These are phyloP conservation scores for Neurospora sp. DNA, from an alignment of 495 filamentous ascomycete genomes.

Conservation along the genomic window DNA sequence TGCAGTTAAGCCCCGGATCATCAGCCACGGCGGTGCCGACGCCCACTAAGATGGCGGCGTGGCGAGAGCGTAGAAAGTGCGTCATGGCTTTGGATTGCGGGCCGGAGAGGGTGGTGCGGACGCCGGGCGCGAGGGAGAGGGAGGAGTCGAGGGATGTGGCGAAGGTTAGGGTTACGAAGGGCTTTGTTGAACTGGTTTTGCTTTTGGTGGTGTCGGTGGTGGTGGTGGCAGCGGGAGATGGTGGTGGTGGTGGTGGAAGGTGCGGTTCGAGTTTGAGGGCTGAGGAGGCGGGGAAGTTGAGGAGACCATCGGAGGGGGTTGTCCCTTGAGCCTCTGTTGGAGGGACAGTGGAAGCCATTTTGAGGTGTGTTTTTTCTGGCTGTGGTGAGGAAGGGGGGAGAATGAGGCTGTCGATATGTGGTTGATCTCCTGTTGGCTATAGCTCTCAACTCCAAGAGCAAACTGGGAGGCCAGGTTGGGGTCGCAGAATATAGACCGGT, in stretches of 20 bases:
- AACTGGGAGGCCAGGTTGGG: neutral
- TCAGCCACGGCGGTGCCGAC: slow-evolving; percentile 76
- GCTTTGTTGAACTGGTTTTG: neutral
- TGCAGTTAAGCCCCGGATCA: slow-evolving; percentile 72
- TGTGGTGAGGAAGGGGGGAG: neutral
- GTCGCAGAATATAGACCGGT: neutral
- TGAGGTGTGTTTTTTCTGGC: neutral
- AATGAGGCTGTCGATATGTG: neutral
- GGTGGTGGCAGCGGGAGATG: neutral
- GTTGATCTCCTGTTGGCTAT: neutral
- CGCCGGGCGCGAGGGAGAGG: slow-evolving; percentile 62
- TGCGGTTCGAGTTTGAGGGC: slow-evolving; percentile 2
- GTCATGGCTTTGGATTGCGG: slow-evolving; percentile 80
- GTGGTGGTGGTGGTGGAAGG: neutral
- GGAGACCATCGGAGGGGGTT: neutral
- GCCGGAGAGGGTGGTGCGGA: slow-evolving; percentile 71
- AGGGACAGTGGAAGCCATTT: neutral
- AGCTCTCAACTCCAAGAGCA: neutral
- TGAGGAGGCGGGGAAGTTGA: slow-evolving; percentile 1
- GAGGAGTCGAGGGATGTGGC: slow-evolving; percentile 81
- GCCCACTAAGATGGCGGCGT: slow-evolving; percentile 79
- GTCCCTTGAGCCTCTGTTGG: slow-evolving; percentile 3
- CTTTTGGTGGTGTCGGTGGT: neutral
- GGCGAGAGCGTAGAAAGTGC: slow-evolving; percentile 71
- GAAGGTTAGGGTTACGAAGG: slow-evolving; percentile 64